Base-by-base conservation (phyloP, 2,329 filamentous ascomycete species). In the Aureobasidium namibiae region DNA sequence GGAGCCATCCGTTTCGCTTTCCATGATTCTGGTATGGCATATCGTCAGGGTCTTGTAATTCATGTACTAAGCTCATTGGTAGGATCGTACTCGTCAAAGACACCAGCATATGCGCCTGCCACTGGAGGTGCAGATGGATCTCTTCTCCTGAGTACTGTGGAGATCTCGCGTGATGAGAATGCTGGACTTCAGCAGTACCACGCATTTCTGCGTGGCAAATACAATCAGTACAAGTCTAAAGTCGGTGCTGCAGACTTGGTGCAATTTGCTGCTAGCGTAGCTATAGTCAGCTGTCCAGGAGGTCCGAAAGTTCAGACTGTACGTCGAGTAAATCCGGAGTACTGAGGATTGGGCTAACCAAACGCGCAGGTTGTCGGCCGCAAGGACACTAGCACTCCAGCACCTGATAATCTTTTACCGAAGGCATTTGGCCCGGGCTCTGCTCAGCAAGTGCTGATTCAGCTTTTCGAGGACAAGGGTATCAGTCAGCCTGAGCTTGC, bases 161-260 rank as follows among this genome's bases (percentile, higher is more conserved):
- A 79, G 67, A 65, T 74, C 1, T 34, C 52, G 2, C 70, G 76
- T 4, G 24, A 48, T 1, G 75, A 76, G 54, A 80, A 65, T 54
- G 59, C 58, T 18, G 63, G 63, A 16, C 52, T 64, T 18, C 59
- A 61, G 42, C 68, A 65, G 8, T 76, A 79, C 41, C 74, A 73
- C 6, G 61, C 60, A 1, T 66, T 73, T 18, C 72, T 79, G 63
- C 74, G 73, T 50, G 62, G 65, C 16, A 72, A 75, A 59, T 78
- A 75, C 61, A 9, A 26, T 38, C 24, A 50, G 21, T 59, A 59
- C 57, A 50, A 36, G 18, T 18, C 21, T n/a, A n/a, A 46, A 23
- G 64, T 81, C n/a, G 71, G 74, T 10, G 78, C 79, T 63, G 81
- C 81, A 18, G 81, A 84, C 67, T 70, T 84, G 23, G 76, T 81